A percentile compares a stretch with the other conserved stretches of the same genome.
phyloP scores from a whole-genome alignment of 129 eudicot species.

The Artemisia annua region DNA sequence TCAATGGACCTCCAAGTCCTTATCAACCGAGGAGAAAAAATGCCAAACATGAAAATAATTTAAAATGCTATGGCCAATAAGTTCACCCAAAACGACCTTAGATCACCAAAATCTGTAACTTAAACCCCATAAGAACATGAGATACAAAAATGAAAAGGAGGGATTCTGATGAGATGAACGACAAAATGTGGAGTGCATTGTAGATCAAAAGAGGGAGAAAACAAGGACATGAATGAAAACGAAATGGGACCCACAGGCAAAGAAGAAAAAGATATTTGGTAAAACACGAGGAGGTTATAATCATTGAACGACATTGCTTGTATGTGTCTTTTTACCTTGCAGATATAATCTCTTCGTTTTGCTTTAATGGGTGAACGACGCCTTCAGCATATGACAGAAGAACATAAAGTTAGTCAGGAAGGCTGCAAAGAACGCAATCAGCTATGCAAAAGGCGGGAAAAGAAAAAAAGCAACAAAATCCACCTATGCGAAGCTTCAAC shows the following conservation, averaged over 20 bases:
- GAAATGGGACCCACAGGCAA: constrained; percentile 5
- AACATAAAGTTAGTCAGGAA: constrained; percentile 74
- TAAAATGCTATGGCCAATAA: constrained; percentile 8
- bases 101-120: constrained; percentile 15
- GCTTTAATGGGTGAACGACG: constrained; percentile 91
- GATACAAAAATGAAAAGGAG: constrained; percentile 23
- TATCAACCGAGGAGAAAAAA: constrained; percentile 12
- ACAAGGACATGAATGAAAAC: constrained; percentile 7
- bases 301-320: constrained; percentile 34
- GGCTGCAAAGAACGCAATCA: constrained; percentile 59
- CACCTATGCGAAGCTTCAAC: constrained; percentile 82
- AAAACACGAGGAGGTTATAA: constrained; percentile 11
- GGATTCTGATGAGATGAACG: constrained; percentile 16
- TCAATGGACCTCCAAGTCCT: constrained; percentile 5
- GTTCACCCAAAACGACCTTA: constrained; percentile 22
- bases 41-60: constrained; percentile 9
- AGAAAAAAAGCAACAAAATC: constrained; percentile 53
- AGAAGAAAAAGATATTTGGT: constrained; percentile 3
- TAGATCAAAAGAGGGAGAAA: constrained; percentile 21
- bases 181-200: constrained; percentile 22
- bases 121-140: constrained; percentile 19
- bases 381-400: constrained; percentile 93
- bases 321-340: constrained; percentile 87
- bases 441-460: constrained; percentile 53
- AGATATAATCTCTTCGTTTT: constrained; percentile 89